A percentile compares a stretch with the other conserved stretches of the same genome.
phyloP scores from a whole-genome alignment of 176 grass and related monocot species.

The Eragrostis curvula region DNA sequence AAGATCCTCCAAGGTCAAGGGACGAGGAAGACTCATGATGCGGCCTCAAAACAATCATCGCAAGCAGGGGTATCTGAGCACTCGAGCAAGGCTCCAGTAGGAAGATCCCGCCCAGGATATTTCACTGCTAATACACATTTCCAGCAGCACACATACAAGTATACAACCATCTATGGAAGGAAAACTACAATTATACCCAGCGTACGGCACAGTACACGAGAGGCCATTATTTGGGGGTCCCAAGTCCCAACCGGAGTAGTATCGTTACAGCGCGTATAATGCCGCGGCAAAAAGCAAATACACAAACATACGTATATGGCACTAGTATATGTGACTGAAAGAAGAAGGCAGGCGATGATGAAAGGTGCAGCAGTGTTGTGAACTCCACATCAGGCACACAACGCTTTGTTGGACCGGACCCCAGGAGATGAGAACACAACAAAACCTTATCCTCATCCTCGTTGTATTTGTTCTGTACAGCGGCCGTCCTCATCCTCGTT shows the following conservation, averaged over 20 bases:
- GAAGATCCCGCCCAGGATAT: background rate
- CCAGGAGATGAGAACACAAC: background rate
- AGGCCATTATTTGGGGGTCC: background rate
- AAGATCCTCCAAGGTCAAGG: too few species aligned
- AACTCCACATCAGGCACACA: constrained; percentile 38
- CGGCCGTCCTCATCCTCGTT: too few species aligned
- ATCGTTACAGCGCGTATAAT: constrained; percentile 43
- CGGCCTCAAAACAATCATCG: constrained; percentile 7
- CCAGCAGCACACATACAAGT: background rate
- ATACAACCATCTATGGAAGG: background rate
- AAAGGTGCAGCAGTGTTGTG: background rate
- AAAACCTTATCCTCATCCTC: constrained; percentile 8
- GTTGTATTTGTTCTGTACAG: too few species aligned
- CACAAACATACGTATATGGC: background rate
- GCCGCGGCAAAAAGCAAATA: constrained; percentile 28
- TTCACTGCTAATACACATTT: background rate
- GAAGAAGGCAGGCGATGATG: background rate
- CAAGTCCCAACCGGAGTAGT: background rate
- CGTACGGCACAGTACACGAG: background rate
- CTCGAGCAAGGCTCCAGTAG: constrained; percentile 18
- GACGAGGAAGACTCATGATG: too few species aligned
- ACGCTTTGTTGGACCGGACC: constrained; percentile 26
- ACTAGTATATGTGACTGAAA: background rate
- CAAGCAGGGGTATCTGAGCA: background rate
- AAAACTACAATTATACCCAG: background rate